Base-by-base conservation (phyloP, 2,329 filamentous ascomycete species). In the Nannizziopsis arthrosporioides region DNA sequence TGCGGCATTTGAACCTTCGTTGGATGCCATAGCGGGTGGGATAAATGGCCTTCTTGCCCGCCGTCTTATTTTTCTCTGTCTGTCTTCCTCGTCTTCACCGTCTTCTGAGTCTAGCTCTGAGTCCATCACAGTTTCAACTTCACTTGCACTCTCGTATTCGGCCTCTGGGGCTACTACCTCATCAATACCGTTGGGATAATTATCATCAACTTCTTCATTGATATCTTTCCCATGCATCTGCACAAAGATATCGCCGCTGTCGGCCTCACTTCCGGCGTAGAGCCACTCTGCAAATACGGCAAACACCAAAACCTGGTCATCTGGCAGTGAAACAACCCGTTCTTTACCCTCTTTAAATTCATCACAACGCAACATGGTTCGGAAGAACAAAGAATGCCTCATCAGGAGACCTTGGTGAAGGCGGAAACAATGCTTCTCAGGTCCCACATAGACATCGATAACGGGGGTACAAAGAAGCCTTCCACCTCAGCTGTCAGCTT, bases 281-380 rank as follows among this genome's bases (percentile, higher is more conserved):
- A 47, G 42, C 34, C 42, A 50, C 22, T 50, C 42, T 14, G 48
- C 42, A 37, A 50, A 50, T 6, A 39, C 42, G n/a, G 48, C 48
- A 41, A 50, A 50, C 5, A 18, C 34, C 11, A 10, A 8, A 19
- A 42, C 48, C 36, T 44, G 31, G 12, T 47, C 48, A 22, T 47
- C 43, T 31, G 48, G 48, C 18, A 47, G 22, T 15, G 30, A 40
- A 19, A 50, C 42, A 11, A 50, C 27, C 14, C 35, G 18, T 4
- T 46, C 43, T 34, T 35, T 39, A 32, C 31, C 22, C 35, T 50
- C 48, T 10, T 12, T 2, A n/a, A 47, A 47, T n/a, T 15, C 22
- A 12, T 39, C 44, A 27, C 22, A 27, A 6, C 32, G 39, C 18
- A 49, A 31, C 41, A 49, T 38, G 17, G 27, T 17, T 11, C 47